Percentiles rank a stretch among this genome's conserved stretches.
Evolutionary conservation across 139 green algal genomes (phyloP).

Genomic region (Coelastrella sp.): DNA sequence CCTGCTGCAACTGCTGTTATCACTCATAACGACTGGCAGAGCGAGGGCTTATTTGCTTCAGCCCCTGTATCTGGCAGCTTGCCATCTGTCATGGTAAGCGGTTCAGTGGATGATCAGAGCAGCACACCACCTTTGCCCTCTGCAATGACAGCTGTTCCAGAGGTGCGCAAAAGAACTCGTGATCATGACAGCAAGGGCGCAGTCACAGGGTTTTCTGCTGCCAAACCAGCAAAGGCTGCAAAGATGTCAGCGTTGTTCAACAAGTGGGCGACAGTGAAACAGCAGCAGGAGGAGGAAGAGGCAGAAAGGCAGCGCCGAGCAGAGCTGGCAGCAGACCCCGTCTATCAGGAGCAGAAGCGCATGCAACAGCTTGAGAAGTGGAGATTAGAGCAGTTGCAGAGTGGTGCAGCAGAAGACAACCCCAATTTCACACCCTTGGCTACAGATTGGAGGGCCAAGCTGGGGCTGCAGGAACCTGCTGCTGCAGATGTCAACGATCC

Average conservation of each 20-base stretch:
- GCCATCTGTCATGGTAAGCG: background rate
- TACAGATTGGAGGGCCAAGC: conserved; percentile 49
- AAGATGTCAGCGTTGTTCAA: conserved; percentile 70
- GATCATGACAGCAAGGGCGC: background rate
- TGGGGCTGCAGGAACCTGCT: conserved; percentile 20
- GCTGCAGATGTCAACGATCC: background rate
- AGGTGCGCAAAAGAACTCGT: conserved; percentile 5
- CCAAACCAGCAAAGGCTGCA: conserved; percentile 43
- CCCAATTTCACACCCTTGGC: conserved; percentile 72
- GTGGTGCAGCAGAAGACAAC: conserved; percentile 64
- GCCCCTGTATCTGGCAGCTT: background rate
- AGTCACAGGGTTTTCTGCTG: background rate
- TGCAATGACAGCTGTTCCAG: background rate
- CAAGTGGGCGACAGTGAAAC: conserved; percentile 71
- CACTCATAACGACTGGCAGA: background rate
- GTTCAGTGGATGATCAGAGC: background rate
- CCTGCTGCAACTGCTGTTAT: background rate
- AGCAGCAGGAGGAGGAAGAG: conserved; percentile 63
- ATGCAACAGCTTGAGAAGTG: conserved; percentile 71
- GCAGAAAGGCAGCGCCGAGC: conserved; percentile 32
- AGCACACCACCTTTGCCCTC: background rate
- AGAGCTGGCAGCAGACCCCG: conserved; percentile 56
- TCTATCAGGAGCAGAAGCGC: conserved; percentile 57
- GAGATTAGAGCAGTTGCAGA: conserved; percentile 70
- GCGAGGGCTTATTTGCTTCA: conserved; percentile 20